Conservation (phyloP, 2,329 filamentous ascomycete species). For the Fusarium sterilihyphosum region DNA sequence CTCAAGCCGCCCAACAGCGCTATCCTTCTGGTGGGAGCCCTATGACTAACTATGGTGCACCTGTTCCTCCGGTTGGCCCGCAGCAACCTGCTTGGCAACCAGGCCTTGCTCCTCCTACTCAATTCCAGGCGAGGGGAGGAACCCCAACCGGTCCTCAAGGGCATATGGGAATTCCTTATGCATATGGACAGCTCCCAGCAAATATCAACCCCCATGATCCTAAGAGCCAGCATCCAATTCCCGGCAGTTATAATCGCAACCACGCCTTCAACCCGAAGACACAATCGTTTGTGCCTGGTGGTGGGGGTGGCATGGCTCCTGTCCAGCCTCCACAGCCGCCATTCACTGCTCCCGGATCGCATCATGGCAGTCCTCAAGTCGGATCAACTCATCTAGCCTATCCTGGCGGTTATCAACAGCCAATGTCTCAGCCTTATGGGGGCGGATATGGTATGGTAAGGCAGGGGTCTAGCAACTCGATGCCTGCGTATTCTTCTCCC, state of each 20-base stretch:
- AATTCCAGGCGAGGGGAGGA: conserved; percentile 46
- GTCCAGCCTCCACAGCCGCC: conserved; percentile 59
- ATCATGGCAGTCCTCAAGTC: conserved; percentile 65
- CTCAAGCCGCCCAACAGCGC: conserved; percentile 46
- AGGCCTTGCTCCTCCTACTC: conserved; percentile 45
- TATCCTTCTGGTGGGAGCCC: conserved; percentile 49
- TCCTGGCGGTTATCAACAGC: conserved; percentile 57
- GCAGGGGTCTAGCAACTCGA: conserved; percentile 65
- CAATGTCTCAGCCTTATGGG: conserved; percentile 58
- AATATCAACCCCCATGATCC: conserved; percentile 76
- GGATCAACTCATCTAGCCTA: conserved; percentile 62
- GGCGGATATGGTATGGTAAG: conserved; percentile 65
- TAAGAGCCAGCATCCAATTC: conserved; percentile 82
- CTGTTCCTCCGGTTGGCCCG: conserved; percentile 44
- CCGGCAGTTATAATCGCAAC: conserved; percentile 80
- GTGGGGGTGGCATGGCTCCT: conserved; percentile 57
- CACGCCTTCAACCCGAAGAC: conserved; percentile 95
- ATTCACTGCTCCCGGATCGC: conserved; percentile 59
- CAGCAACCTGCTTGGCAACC: conserved; percentile 52
- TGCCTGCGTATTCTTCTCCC: conserved; percentile 60
- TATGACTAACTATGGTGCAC: conserved; percentile 50
- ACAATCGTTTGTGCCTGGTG: conserved; percentile 83
- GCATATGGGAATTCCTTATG: conserved; percentile 66
- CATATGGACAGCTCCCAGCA: conserved; percentile 80
- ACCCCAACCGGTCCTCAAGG: conserved; percentile 45